Evolutionary conservation across 805 yeast genomes (phyloP), one percentile per base, ranked within the genome.

Genomic region (Allodekkera sacchari): DNA sequence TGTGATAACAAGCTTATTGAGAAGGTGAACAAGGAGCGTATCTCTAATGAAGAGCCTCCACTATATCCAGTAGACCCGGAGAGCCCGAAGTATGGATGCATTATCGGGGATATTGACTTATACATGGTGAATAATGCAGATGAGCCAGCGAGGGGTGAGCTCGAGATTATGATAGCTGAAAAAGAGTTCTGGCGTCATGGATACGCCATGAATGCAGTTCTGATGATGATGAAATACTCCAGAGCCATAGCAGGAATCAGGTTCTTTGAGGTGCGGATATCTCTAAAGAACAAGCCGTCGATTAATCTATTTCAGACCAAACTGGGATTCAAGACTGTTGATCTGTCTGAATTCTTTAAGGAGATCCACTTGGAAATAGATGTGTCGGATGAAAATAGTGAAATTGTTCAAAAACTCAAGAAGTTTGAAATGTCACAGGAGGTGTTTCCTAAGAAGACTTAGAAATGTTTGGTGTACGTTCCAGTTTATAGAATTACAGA

Each of bases 351-450:
- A 8, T 13, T 25, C 17, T 25, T 25, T 15, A 25, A 25, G 7
- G 28, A 25, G 16, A 15, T 25, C 11, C 28, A 25, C 16, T 16
- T 25, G 10, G 28, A 25, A 25, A n/a, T 25, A 12, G 28, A 25
- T 18, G 28, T 25, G 13, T 25, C 28, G 8, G 17, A 25, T 7
- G 18, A 25, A 7, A 12, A 10, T 3, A 25, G 28, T 12, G 11
- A 25, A 7, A 10, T 10, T 7, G 28, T 15, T 25, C 28, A 25
- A 7, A 13, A 23, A 3, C 14, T 23, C 7, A 15, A 23, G 12
- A 23, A 23, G n/a, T n/a, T n/a, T n/a, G n/a, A n/a, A n/a, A n/a
- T n/a, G n/a, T n/a, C n/a, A n/a, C n/a, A n/a, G n/a, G n/a, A n/a
- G n/a, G n/a, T n/a, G n/a, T n/a, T n/a, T n/a, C n/a, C n/a, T n/a